Evolutionary conservation across 2,329 filamentous ascomycete genomes (phyloP).

Genomic region (Sclerotinia nivalis): DNA sequence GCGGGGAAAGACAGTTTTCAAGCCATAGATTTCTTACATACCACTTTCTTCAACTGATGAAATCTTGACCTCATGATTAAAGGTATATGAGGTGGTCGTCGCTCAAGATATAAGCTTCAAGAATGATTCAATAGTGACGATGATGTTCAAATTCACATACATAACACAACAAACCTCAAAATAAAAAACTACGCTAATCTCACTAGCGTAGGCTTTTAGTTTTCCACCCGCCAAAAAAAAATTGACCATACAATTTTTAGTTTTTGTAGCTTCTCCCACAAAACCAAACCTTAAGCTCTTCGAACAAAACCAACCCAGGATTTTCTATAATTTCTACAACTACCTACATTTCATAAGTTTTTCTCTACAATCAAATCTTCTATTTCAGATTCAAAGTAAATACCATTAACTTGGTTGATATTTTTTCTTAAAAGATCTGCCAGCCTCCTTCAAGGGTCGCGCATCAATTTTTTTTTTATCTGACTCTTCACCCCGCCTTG

Average conservation of each 20-base stretch:
- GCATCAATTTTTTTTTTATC: conserved; percentile 18
- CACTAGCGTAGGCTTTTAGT: conserved; percentile 16
- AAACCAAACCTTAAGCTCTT: background rate
- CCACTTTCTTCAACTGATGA: conserved; percentile 19
- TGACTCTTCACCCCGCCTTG: conserved; percentile 36
- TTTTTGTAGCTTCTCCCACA: conserved; percentile 11
- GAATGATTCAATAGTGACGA: background rate
- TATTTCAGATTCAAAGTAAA: background rate
- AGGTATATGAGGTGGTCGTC: conserved; percentile 10
- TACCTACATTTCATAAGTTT: background rate
- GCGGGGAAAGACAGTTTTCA: background rate
- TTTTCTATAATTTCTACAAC: background rate
- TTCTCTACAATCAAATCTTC: background rate
- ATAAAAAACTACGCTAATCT: conserved; percentile 15
- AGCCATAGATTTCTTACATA: conserved; percentile 14
- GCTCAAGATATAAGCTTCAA: background rate
- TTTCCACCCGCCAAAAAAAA: conserved; percentile 17
- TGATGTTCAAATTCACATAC: conserved; percentile 10
- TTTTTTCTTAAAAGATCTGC: background rate
- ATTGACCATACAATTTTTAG: conserved; percentile 12
- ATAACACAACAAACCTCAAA: background rate
- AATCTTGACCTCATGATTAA: conserved; percentile 25
- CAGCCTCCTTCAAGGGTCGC: conserved; percentile 3
- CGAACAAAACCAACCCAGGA: background rate
- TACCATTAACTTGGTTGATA: background rate